These are phyloP conservation scores for Ganoderma meredithae DNA, from an alignment of 1,284 basidiomycete genomes.

Conservation along the genomic window DNA sequence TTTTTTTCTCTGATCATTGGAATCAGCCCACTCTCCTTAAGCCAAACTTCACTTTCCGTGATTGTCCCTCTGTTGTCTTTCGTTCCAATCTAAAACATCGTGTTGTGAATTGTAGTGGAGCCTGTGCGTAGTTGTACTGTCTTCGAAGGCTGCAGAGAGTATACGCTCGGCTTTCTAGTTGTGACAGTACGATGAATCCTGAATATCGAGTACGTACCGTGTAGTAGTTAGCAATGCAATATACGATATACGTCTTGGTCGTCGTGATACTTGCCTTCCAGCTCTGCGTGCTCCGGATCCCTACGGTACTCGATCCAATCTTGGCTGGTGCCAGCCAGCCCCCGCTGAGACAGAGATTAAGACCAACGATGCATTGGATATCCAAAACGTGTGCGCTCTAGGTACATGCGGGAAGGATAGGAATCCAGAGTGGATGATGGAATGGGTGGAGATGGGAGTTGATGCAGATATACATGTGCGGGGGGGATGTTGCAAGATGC, in stretches of 20 bases:
- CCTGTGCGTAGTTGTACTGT: too few species aligned
- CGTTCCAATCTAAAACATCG: neutral
- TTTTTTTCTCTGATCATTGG: neutral
- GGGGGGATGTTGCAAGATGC: neutral
- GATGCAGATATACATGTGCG: conserved; percentile 6
- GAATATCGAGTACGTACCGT: too few species aligned
- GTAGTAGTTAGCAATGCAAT: too few species aligned
- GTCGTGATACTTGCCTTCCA: too few species aligned
- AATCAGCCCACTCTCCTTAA: neutral
- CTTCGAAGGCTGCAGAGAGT: too few species aligned
- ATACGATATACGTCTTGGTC: too few species aligned
- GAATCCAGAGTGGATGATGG: neutral
- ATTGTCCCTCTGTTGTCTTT: neutral
- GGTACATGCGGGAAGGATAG: neutral
- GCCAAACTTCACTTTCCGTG: neutral
- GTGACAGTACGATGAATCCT: too few species aligned
- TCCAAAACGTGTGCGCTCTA: conserved; percentile 7
- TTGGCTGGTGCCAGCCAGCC: too few species aligned
- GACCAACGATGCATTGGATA: neutral
- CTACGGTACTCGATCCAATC: too few species aligned
- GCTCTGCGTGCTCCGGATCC: too few species aligned
- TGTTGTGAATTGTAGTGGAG: neutral
- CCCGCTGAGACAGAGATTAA: too few species aligned
- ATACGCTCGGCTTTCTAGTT: too few species aligned
- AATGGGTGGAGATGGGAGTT: neutral